phyloP scores from a whole-genome alignment of 2,329 filamentous ascomycete species.

The Cytospora paraplurivora region DNA sequence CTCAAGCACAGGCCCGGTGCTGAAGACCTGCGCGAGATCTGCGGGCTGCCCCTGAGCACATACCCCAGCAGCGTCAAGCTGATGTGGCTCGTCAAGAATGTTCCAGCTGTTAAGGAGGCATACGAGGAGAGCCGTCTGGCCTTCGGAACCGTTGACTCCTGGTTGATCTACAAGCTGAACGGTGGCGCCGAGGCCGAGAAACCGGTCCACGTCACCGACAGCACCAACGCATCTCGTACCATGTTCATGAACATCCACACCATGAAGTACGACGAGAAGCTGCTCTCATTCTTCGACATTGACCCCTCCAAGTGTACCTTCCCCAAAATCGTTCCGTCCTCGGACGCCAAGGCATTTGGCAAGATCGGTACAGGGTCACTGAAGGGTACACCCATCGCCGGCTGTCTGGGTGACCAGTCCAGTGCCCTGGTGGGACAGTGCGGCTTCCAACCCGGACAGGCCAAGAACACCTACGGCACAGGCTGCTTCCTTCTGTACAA shows the following conservation, averaged over 20 bases:
- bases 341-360: slow-evolving; percentile 73
- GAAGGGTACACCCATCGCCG: slow-evolving; percentile 73
- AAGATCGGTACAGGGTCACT: slow-evolving; percentile 65
- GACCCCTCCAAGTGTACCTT: slow-evolving; percentile 68
- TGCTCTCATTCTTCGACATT: slow-evolving; percentile 79
- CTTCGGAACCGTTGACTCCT: slow-evolving; percentile 87
- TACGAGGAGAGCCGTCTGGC: slow-evolving; percentile 76
- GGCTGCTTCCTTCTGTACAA: slow-evolving; percentile 91
- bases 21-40: slow-evolving; percentile 69
- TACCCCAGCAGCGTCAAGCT: slow-evolving; percentile 88
- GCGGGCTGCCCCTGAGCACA: slow-evolving; percentile 82
- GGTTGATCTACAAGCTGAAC: slow-evolving; percentile 84
- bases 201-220: slow-evolving; percentile 78
- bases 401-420: slow-evolving; percentile 85
- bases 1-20: slow-evolving; percentile 69
- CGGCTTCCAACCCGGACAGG: slow-evolving; percentile 77
- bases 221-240: slow-evolving; percentile 84
- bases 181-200: slow-evolving; percentile 62
- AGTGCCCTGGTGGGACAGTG: slow-evolving; percentile 84
- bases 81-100: slow-evolving; percentile 77
- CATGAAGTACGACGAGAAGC: slow-evolving; percentile 74
- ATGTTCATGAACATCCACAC: slow-evolving; percentile 93
- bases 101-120: slow-evolving; percentile 67
- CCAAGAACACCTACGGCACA: slow-evolving; percentile 91
- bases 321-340: slow-evolving; percentile 82